phyloP scores from a whole-genome alignment of 805 yeast species.

The Zygosaccharomyces bailii region DNA sequence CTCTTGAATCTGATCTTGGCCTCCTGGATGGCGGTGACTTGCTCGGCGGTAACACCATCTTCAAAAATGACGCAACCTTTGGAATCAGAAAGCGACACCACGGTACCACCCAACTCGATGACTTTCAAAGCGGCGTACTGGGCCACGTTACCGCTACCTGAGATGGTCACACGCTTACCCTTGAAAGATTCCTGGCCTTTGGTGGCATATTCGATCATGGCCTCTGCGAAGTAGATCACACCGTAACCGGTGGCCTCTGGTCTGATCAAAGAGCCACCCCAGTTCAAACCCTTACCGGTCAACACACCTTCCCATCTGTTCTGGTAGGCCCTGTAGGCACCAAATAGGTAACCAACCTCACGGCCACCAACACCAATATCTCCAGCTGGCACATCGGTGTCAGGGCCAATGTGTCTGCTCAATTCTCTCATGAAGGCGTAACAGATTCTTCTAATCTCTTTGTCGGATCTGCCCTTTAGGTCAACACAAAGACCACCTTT shows the following conservation, averaged over 20 bases:
- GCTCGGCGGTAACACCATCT: constrained; percentile 79
- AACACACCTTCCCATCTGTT: constrained; percentile 96
- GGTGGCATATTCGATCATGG: constrained; percentile 93
- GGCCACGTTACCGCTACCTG: constrained; percentile 99
- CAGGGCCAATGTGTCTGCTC: constrained; percentile 93
- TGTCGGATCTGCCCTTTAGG: constrained; percentile 91
- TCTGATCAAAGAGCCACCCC: constrained; percentile 99
- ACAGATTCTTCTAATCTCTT: constrained; percentile 96
- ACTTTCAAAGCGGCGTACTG: constrained; percentile 98
- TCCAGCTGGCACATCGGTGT: constrained; percentile 99
- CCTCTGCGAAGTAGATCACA: constrained; percentile 91
- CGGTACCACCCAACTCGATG: constrained; percentile 94
- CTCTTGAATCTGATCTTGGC: constrained; percentile 79
- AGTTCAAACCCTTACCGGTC: constrained; percentile 95
- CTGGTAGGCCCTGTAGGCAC: constrained; percentile 89
- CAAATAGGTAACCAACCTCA: constrained; percentile 87
- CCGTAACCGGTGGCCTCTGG: constrained; percentile 99
- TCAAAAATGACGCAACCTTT: constrained; percentile 81
- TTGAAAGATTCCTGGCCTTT: constrained; percentile 83
- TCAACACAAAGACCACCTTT: constrained; percentile 98
- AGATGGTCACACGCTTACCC: constrained; percentile 93
- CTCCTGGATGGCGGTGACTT: constrained; percentile 66
- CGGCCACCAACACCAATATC: constrained; percentile 98
- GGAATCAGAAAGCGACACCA: constrained; percentile 91
- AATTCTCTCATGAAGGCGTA: constrained; percentile 93